phyloP scores from a whole-genome alignment of 345 rosid species.

The Citrus glauca region DNA sequence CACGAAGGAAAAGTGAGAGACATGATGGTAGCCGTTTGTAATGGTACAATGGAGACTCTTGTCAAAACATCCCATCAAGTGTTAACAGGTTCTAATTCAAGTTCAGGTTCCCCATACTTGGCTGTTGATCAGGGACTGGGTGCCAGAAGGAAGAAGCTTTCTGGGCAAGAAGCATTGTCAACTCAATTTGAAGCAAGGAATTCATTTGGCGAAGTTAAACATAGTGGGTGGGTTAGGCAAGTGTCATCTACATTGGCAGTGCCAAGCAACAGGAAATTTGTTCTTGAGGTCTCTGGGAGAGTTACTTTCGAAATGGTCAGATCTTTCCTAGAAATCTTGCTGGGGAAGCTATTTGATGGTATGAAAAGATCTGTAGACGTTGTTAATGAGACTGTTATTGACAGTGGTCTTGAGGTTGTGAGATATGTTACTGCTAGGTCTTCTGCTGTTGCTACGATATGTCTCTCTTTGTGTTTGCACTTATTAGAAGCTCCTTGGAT shows the following conservation, averaged over 20 bases:
- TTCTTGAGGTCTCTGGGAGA: conserved; percentile 67
- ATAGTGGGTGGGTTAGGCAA: conserved; percentile 45
- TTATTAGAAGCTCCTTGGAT: conserved; percentile 58
- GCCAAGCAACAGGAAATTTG: conserved; percentile 64
- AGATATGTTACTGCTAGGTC: conserved; percentile 53
- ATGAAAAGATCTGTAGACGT: conserved; percentile 33
- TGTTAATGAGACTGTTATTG: conserved; percentile 38
- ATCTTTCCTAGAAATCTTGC: conserved; percentile 53
- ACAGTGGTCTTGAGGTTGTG: conserved; percentile 38
- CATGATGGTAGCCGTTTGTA: conserved; percentile 53
- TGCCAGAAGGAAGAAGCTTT: background rate
- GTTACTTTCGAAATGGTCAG: conserved; percentile 68
- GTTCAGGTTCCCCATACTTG: conserved; percentile 1
- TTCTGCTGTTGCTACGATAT: conserved; percentile 39
- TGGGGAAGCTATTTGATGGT: conserved; percentile 46
- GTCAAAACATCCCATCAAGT: conserved; percentile 66
- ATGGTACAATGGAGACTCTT: conserved; percentile 56
- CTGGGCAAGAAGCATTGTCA: conserved; percentile 12
- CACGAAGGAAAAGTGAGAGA: conserved; percentile 48
- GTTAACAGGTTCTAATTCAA: conserved; percentile 24
- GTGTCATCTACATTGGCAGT: conserved; percentile 55
- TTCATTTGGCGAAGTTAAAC: conserved; percentile 9
- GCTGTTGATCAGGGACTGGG: conserved; percentile 18
- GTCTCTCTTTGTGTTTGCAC: conserved; percentile 63
- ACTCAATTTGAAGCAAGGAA: conserved; percentile 8